phyloP scores from a whole-genome alignment of 768 basidiomycete species.

The Trametes villosa region DNA sequence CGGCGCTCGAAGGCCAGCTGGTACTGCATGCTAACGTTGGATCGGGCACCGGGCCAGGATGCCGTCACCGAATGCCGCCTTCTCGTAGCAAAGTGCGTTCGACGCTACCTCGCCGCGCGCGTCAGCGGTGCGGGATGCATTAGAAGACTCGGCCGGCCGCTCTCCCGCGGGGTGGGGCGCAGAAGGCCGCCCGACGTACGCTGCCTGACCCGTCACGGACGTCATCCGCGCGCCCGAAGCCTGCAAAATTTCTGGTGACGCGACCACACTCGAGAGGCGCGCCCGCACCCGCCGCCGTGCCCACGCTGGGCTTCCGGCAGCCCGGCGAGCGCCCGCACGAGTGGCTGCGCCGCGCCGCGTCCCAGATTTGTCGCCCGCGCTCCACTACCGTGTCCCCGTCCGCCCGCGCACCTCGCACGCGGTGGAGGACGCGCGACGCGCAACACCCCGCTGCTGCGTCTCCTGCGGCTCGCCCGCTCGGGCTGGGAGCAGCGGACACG shows the following conservation, averaged over 20 bases:
- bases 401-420: conserved; percentile 15
- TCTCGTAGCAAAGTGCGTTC: not conserved
- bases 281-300: not conserved
- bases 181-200: not conserved
- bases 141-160: too few species aligned
- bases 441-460: not conserved
- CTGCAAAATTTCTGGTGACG: conserved; percentile 3
- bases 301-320: not conserved
- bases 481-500: conserved; percentile 12
- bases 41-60: conserved; percentile 6
- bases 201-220: conserved; percentile 3
- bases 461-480: not conserved
- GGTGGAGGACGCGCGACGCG: conserved; percentile 13
- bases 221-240: conserved; percentile 11
- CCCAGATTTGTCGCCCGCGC: not conserved
- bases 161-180: conserved; percentile 2
- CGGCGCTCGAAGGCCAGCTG: not conserved
- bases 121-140: not conserved
- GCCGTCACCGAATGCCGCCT: not conserved
- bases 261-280: not conserved
- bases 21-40: not conserved
- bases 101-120: not conserved
- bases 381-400: not conserved
- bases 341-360: not conserved
- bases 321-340: too few species aligned